Percentiles rank a stretch among this genome's conserved stretches.
Conservation (phyloP, 1,284 basidiomycete genomes). For the Malassezia psittaci region DNA sequence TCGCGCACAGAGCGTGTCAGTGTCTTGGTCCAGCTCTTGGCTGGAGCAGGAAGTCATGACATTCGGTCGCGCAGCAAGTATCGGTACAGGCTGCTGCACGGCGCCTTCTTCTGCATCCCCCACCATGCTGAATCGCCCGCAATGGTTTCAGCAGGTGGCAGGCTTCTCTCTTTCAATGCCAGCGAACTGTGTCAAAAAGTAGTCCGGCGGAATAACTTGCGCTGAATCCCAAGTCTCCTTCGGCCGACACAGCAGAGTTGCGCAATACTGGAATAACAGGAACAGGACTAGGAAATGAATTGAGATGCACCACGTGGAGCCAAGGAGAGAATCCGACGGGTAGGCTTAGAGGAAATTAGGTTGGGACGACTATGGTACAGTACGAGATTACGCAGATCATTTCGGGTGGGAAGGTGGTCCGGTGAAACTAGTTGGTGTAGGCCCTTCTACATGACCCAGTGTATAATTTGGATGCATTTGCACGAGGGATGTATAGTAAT, state of each 20-base stretch:
- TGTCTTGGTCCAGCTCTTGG: background rate
- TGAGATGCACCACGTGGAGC: too few relatives aligned
- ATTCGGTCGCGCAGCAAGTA: background rate
- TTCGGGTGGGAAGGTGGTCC: background rate
- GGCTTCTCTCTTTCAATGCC: too few relatives aligned
- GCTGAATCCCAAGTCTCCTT: too few relatives aligned
- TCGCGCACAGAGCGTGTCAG: background rate
- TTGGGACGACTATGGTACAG: background rate
- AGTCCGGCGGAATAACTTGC: too few relatives aligned
- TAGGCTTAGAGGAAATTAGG: too few relatives aligned
- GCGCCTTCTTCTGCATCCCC: background rate
- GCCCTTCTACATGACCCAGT: conserved; percentile 3
- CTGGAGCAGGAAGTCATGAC: too few relatives aligned
- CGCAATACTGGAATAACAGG: too few relatives aligned
- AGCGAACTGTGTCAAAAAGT: too few relatives aligned
- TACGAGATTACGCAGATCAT: background rate
- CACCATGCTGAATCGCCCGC: background rate
- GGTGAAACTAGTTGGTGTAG: conserved; percentile 13
- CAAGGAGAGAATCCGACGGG: too few relatives aligned
- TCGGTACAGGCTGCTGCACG: background rate
- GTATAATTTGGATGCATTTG: conserved; percentile 27
- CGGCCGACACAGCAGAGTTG: too few relatives aligned
- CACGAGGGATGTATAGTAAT: conserved; percentile 43
- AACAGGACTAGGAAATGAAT: too few relatives aligned
- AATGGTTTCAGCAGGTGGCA: background rate